phyloP scores from a whole-genome alignment of 805 yeast species.

The Dipodascus geniculatus region DNA sequence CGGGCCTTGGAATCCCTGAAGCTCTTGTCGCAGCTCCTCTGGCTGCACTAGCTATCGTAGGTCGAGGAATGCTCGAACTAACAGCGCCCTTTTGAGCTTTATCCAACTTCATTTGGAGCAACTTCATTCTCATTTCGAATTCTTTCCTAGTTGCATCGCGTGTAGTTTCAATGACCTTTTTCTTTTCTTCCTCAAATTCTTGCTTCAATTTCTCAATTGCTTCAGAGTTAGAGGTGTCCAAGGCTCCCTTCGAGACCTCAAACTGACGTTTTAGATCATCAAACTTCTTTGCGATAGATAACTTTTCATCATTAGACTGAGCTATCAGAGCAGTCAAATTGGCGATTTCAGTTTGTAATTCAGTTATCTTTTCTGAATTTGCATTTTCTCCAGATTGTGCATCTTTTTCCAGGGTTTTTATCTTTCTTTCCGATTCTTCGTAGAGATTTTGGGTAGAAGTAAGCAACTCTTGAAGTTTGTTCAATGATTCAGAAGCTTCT shows the following conservation, averaged over 20 bases:
- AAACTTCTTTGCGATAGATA: background rate
- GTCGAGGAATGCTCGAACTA: background rate
- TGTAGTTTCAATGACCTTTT: conserved; percentile 33
- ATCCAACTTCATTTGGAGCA: conserved; percentile 43
- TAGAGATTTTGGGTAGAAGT: background rate
- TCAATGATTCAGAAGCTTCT: background rate
- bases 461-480: background rate
- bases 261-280: background rate
- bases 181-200: conserved; percentile 29
- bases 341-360: conserved; percentile 7
- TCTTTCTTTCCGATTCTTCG: background rate
- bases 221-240: conserved; percentile 15
- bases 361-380: background rate
- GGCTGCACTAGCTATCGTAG: background rate
- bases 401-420: background rate
- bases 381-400: background rate
- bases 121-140: conserved; percentile 44
- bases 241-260: conserved; percentile 1
- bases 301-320: background rate
- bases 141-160: conserved; percentile 43
- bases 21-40: background rate
- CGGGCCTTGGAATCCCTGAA: background rate
- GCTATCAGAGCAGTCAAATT: background rate
- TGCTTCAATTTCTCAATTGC: conserved; percentile 4
- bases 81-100: conserved; percentile 31